A percentile compares a stretch with the other conserved stretches of the same genome.
Conservation (phyloP, 179 eudicot genomes). For the Gypsophila paniculata region DNA sequence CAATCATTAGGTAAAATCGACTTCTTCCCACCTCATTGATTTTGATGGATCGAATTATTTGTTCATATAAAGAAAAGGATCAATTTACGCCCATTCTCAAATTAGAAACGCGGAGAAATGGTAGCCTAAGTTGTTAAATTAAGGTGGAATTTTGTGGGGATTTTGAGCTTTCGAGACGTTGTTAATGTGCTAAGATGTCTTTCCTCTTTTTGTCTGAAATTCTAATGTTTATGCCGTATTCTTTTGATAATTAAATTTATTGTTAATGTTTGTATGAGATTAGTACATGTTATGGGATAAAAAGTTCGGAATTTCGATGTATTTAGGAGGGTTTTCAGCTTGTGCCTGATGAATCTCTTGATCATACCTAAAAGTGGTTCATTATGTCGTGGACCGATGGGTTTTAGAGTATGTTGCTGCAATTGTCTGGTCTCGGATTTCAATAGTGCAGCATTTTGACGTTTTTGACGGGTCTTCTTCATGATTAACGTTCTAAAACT, state of each 20-base stretch:
- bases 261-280: no score
- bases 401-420: no score
- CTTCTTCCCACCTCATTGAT: no score
- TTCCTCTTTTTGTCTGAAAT: not conserved
- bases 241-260: no score
- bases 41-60: no score
- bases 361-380: not conserved
- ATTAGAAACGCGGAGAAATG: not conserved
- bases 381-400: not conserved
- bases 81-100: no score
- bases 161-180: not conserved
- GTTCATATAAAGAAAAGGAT: no score
- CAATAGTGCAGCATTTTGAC: not conserved
- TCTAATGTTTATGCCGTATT: no score
- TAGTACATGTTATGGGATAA: not conserved
- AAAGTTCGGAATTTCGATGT: not conserved
- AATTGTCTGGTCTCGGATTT: no score
- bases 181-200: not conserved
- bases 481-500: not conserved
- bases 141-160: not conserved
- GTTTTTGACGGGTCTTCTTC: not conserved
- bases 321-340: not conserved
- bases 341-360: not conserved
- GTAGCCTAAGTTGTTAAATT: not conserved
- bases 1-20: no score